These are phyloP conservation scores for Cadophora malorum DNA, from an alignment of 2,329 filamentous ascomycete species.

Conservation along the genomic window DNA sequence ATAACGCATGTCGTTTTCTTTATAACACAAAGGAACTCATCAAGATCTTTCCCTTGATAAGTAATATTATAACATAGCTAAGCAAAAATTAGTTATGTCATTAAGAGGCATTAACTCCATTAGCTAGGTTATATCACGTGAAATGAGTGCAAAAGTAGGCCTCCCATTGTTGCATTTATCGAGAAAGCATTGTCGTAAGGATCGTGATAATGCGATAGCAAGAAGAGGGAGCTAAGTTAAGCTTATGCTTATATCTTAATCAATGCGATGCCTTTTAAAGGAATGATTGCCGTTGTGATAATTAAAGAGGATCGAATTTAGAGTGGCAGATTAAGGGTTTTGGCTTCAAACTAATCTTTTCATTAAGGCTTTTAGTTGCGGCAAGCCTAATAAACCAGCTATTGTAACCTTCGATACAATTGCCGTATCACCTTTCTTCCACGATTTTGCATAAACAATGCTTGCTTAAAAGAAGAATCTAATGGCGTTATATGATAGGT, in stretches of 20 bases:
- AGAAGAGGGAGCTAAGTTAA: slow-evolving; percentile 30
- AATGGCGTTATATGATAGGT: slow-evolving; percentile 25
- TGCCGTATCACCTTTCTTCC: slow-evolving; percentile 28
- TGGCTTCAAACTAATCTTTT: slow-evolving; percentile 30
- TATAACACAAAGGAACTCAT: slow-evolving; percentile 23
- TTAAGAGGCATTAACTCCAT: slow-evolving; percentile 31
- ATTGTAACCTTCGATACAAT: slow-evolving; percentile 30
- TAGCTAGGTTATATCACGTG: slow-evolving; percentile 33
- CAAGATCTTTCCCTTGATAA: slow-evolving; percentile 25
- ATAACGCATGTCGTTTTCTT: slow-evolving; percentile 30
- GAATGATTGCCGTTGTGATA: slow-evolving; percentile 30
- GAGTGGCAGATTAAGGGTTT: slow-evolving; percentile 34
- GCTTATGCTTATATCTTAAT: slow-evolving; percentile 32
- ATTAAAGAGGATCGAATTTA: slow-evolving; percentile 33
- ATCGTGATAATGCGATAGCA: slow-evolving; percentile 29
- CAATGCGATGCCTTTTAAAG: slow-evolving; percentile 30
- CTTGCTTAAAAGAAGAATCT: slow-evolving; percentile 32
- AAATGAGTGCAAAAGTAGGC: slow-evolving; percentile 33
- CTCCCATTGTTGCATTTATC: slow-evolving; percentile 32
- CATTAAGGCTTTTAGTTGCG: slow-evolving; percentile 29
- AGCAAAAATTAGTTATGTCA: too few relatives aligned
- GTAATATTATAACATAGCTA: slow-evolving; percentile 29
- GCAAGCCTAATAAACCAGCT: slow-evolving; percentile 23
- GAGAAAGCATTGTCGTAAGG: slow-evolving; percentile 30
- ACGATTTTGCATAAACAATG: slow-evolving; percentile 32